phyloP scores from a whole-genome alignment of 148 eudicot species.

The Drosera capensis region DNA sequence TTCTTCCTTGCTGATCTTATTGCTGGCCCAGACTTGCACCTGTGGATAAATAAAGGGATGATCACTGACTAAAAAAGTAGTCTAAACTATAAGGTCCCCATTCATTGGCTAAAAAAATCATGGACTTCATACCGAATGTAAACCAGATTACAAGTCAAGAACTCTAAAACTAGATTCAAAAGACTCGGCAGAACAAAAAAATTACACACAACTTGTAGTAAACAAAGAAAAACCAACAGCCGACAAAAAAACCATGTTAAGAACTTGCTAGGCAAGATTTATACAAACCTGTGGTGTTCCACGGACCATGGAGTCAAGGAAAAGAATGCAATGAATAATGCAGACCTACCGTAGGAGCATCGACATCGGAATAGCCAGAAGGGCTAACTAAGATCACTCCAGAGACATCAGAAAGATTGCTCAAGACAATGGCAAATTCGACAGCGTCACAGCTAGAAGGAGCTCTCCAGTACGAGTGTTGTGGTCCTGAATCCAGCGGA shows the following conservation, averaged over 20 bases:
- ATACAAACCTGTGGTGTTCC: not conserved
- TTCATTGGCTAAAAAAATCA: too few relatives aligned
- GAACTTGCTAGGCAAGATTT: too few relatives aligned
- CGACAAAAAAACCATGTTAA: too few relatives aligned
- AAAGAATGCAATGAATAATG: not conserved
- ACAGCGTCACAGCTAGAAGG: conserved; percentile 49
- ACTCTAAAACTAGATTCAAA: too few relatives aligned
- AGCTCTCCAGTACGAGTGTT: conserved; percentile 78
- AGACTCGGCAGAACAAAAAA: too few relatives aligned
- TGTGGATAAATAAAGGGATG: conserved; percentile 15
- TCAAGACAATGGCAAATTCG: conserved; percentile 68
- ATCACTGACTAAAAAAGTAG: not conserved
- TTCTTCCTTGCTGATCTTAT: conserved; percentile 77
- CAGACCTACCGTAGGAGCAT: conserved; percentile 74
- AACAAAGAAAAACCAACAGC: too few relatives aligned
- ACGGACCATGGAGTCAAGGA: not conserved
- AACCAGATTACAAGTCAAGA: too few relatives aligned
- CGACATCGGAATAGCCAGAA: conserved; percentile 81
- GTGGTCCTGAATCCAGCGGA: conserved; percentile 57
- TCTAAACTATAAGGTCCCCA: too few relatives aligned
- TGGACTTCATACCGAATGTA: too few relatives aligned
- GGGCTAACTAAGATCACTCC: conserved; percentile 73
- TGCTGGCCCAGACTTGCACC: conserved; percentile 98
- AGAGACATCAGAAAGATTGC: conserved; percentile 67
- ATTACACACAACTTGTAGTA: too few relatives aligned